Percentiles rank a stretch among this genome's conserved stretches.
These are phyloP conservation scores for Pichia membranifaciens DNA, from an alignment of 805 yeast genomes.

Conservation along the genomic window DNA sequence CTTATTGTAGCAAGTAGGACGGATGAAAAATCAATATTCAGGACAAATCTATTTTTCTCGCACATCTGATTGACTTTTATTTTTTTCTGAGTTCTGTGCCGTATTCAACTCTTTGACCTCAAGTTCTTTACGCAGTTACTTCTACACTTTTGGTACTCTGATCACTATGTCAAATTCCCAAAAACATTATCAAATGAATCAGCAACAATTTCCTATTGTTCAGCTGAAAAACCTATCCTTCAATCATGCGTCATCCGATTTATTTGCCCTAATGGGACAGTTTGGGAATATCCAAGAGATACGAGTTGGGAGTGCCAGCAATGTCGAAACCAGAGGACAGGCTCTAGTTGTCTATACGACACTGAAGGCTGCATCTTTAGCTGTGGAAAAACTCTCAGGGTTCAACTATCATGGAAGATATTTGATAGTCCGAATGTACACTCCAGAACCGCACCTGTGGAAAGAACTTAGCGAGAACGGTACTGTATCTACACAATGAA, in stretches of 20 bases:
- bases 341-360: conserved; percentile 51
- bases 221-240: conserved; percentile 56
- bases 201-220: conserved; percentile 30
- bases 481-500: not conserved
- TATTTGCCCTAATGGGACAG: conserved; percentile 48
- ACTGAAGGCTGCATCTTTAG: conserved; percentile 41
- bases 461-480: conserved; percentile 12
- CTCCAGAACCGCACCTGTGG: conserved; percentile 36
- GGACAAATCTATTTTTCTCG: too few relatives aligned
- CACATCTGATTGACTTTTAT: too few relatives aligned
- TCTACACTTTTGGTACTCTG: too few relatives aligned
- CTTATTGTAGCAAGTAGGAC: too few relatives aligned
- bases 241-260: conserved; percentile 37
- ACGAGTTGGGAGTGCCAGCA: conserved; percentile 34
- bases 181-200: not conserved
- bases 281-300: conserved; percentile 55
- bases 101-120: too few relatives aligned
- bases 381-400: conserved; percentile 53
- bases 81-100: too few relatives aligned
- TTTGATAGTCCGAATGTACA: conserved; percentile 44
- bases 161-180: too few relatives aligned
- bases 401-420: conserved; percentile 55
- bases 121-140: too few relatives aligned
- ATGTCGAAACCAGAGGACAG: conserved; percentile 39
- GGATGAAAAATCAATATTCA: too few relatives aligned